phyloP scores from a whole-genome alignment of 2,329 filamentous ascomycete genomes.

The Aurifilum marmelostoma region DNA sequence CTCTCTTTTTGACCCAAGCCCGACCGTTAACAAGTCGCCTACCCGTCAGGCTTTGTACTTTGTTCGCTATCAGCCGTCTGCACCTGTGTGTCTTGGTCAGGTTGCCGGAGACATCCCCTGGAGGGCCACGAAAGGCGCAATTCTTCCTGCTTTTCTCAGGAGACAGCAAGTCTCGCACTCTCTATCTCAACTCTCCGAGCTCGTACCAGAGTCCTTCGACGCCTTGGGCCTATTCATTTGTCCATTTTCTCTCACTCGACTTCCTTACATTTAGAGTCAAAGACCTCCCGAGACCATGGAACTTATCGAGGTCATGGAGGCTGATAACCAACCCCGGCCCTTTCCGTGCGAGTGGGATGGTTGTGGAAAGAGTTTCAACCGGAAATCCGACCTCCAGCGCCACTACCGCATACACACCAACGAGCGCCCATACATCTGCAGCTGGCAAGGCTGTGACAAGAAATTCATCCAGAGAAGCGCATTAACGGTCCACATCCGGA shows the following conservation, averaged over 20 bases:
- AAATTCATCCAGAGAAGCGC: slow-evolving; percentile 74
- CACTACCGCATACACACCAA: slow-evolving; percentile 75
- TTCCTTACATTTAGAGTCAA: no score
- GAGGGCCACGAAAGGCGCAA: neutral
- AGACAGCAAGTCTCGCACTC: neutral
- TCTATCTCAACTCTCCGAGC: neutral
- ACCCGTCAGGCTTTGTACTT: neutral
- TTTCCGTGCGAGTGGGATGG: slow-evolving; percentile 67
- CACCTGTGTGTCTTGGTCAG: slow-evolving; percentile 12
- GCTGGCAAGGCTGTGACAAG: slow-evolving; percentile 64
- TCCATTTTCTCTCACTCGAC: neutral
- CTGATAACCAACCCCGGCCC: slow-evolving; percentile 64
- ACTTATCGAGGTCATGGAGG: slow-evolving; percentile 66
- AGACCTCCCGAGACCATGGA: slow-evolving; percentile 47
- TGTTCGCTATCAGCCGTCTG: neutral
- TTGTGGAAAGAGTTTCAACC: slow-evolving; percentile 71
- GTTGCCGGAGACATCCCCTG: neutral
- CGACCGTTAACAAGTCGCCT: neutral
- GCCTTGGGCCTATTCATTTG: neutral
- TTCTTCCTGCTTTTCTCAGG: neutral
- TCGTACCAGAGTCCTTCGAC: neutral
- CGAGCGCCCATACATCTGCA: slow-evolving; percentile 68
- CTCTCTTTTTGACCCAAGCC: neutral
- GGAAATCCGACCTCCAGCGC: slow-evolving; percentile 71
- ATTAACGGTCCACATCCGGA: slow-evolving; percentile 70